Evolutionary conservation across 805 yeast species (phyloP).

Genomic region (Saturnispora silvae): DNA sequence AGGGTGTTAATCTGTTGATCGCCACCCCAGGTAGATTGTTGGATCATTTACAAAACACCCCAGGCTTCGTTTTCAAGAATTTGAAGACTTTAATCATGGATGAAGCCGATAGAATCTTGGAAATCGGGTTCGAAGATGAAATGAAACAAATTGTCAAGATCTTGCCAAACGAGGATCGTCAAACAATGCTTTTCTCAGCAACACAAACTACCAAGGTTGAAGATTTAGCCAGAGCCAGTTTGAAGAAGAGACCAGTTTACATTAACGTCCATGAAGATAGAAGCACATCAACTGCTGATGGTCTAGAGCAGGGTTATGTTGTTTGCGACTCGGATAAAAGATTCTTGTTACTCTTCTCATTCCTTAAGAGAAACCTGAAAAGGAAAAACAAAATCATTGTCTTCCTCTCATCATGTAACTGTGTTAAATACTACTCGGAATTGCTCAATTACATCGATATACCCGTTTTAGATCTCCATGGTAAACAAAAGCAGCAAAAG

Average conservation of each 20-base stretch:
- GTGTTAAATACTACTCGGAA: conserved; percentile 94
- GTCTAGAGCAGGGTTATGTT: conserved; percentile 96
- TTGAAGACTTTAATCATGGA: conserved; percentile 89
- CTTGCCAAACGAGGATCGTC: conserved; percentile 86
- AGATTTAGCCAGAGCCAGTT: conserved; percentile 92
- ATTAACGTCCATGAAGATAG: conserved; percentile 84
- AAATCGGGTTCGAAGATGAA: conserved; percentile 97
- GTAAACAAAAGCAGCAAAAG: conserved; percentile 97
- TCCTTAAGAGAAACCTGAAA: conserved; percentile 83
- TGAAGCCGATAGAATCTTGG: conserved; percentile 96
- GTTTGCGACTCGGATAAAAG: conserved; percentile 95
- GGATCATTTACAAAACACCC: conserved; percentile 93
- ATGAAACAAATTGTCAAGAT: conserved; percentile 94
- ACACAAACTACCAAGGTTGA: conserved; percentile 98
- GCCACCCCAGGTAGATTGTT: conserved; percentile 97
- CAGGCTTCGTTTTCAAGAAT: conserved; percentile 89
- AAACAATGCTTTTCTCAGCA: conserved; percentile 96
- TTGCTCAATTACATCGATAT: conserved; percentile 89
- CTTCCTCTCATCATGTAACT: conserved; percentile 90
- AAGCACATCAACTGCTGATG: conserved; percentile 86
- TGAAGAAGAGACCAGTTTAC: conserved; percentile 86
- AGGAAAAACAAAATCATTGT: conserved; percentile 93
- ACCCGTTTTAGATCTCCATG: conserved; percentile 94
- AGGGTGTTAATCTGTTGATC: conserved; percentile 87
- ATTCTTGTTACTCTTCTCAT: conserved; percentile 80